These are phyloP conservation scores for Tylopilus balloui DNA, from an alignment of 768 basidiomycete genomes.

Conservation along the genomic window DNA sequence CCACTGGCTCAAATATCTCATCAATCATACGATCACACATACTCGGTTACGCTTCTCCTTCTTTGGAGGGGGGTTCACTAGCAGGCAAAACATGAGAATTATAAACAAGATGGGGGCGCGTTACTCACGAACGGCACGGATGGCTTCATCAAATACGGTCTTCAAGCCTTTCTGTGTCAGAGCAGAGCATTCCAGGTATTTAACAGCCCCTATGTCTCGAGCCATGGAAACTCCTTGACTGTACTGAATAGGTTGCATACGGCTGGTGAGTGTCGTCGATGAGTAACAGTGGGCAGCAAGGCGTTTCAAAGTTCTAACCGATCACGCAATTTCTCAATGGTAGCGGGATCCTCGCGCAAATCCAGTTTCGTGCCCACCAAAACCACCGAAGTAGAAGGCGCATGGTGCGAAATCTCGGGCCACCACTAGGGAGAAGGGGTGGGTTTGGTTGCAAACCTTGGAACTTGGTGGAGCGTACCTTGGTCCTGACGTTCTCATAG, in stretches of 20 bases:
- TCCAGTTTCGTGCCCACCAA: constrained; percentile 97
- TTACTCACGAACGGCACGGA: constrained; percentile 87
- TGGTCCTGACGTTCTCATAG: constrained; percentile 98
- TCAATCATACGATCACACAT: constrained; percentile 71
- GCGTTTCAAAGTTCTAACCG: constrained; percentile 46
- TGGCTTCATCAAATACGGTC: constrained; percentile 99
- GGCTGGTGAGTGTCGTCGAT: constrained; percentile 40
- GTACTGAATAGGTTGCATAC: constrained; percentile 94
- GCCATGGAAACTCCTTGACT: constrained; percentile 86
- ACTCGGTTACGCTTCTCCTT: constrained; percentile 42
- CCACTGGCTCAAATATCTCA: constrained; percentile 19
- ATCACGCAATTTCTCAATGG: constrained; percentile 89
- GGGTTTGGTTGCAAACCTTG: background rate
- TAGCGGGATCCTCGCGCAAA: constrained; percentile 90
- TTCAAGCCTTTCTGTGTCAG: constrained; percentile 98
- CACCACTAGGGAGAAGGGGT: constrained; percentile 61
- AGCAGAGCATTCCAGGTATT: constrained; percentile 94
- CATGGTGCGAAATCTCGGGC: constrained; percentile 97
- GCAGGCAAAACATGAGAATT: constrained; percentile 5
- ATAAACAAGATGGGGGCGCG: background rate
- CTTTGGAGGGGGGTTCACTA: constrained; percentile 76
- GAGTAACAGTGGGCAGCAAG: constrained; percentile 2
- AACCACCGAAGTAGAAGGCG: constrained; percentile 88
- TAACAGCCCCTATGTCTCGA: constrained; percentile 92
- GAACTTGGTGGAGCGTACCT: constrained; percentile 49